Evolutionary conservation across 176 grass and related monocot genomes (phyloP).

Genomic region (Canna indica): DNA sequence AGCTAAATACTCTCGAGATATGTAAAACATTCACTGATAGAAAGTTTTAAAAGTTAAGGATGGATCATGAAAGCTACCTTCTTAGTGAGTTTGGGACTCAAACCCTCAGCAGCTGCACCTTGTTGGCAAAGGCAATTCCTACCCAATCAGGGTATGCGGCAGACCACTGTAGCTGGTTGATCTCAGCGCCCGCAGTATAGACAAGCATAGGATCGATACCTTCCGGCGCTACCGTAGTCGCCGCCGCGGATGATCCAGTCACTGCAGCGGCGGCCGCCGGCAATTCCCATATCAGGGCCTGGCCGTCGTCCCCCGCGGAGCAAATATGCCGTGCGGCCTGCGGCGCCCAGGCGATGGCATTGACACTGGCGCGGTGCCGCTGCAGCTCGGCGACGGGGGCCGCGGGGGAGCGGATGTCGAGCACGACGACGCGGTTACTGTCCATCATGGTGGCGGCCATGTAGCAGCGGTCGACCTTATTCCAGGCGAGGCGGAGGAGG

Average conservation of each 20-base stretch:
- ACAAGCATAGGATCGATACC: constrained; percentile 63
- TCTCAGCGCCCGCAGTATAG: constrained; percentile 57
- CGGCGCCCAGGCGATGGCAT: constrained; percentile 76
- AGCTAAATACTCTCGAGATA: too few relatives aligned
- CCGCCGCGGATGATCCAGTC: constrained; percentile 18
- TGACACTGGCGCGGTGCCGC: constrained; percentile 59
- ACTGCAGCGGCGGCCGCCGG: constrained; percentile 14
- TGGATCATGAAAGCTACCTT: constrained; percentile 2
- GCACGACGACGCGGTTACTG: constrained; percentile 74
- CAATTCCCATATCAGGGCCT: constrained; percentile 78
- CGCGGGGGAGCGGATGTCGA: constrained; percentile 78
- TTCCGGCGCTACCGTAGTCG: constrained; percentile 30
- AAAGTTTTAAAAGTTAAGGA: background rate
- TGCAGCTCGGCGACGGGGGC: constrained; percentile 84
- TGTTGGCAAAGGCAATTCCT: constrained; percentile 80
- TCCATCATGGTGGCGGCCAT: constrained; percentile 96
- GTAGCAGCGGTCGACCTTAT: constrained; percentile 56
- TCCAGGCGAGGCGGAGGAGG: constrained; percentile 88
- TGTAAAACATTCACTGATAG: too few relatives aligned
- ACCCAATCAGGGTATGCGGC: constrained; percentile 71
- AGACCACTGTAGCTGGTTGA: constrained; percentile 89
- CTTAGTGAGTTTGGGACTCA: constrained; percentile 18
- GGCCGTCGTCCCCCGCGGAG: constrained; percentile 79
- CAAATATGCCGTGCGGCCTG: constrained; percentile 66
- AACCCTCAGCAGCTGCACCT: constrained; percentile 79